A percentile compares a stretch with the other conserved stretches of the same genome.
phyloP scores from a whole-genome alignment of 768 basidiomycete genomes.

The Russula ochroleuca region DNA sequence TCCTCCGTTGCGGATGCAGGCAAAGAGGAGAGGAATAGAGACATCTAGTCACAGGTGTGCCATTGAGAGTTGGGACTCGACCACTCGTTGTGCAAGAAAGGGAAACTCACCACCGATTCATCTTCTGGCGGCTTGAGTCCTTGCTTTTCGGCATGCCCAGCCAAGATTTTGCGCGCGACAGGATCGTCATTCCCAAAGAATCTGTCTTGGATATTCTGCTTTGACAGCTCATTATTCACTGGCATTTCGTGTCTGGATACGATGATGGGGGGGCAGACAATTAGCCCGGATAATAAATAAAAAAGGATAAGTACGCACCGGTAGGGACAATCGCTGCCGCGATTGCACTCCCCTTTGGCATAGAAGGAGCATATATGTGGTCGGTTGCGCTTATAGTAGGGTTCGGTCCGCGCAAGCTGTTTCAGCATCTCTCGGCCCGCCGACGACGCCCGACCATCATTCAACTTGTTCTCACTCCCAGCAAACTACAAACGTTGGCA shows the following conservation, averaged over 20 bases:
- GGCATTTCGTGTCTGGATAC: slow-evolving; percentile 78
- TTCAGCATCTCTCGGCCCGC: slow-evolving; percentile 98
- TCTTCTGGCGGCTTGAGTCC: slow-evolving; percentile 92
- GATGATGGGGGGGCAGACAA: too few species aligned
- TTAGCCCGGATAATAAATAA: not conserved
- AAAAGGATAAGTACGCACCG: slow-evolving; percentile 40
- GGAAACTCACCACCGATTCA: slow-evolving; percentile 62
- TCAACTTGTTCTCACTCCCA: slow-evolving; percentile 62
- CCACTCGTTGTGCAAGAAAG: not conserved
- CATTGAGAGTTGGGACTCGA: slow-evolving; percentile 4
- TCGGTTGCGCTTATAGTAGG: slow-evolving; percentile 94
- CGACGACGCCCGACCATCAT: slow-evolving; percentile 57
- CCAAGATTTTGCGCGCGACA: slow-evolving; percentile 87
- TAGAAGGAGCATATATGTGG: slow-evolving; percentile 95
- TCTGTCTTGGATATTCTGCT: slow-evolving; percentile 92
- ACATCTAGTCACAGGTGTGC: slow-evolving; percentile 50
- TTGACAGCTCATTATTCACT: slow-evolving; percentile 71
- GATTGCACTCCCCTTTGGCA: slow-evolving; percentile 89
- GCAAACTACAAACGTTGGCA: slow-evolving; percentile 64
- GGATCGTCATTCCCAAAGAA: slow-evolving; percentile 93
- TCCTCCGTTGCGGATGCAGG: slow-evolving; percentile 66
- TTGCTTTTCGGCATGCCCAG: slow-evolving; percentile 69
- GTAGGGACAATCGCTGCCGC: slow-evolving; percentile 91
- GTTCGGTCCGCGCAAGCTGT: slow-evolving; percentile 88
- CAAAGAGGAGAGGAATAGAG: slow-evolving; percentile 78